A percentile compares a stretch with the other conserved stretches of the same genome.
Evolutionary conservation across 345 rosid species (phyloP).

Genomic region (Rhizophora apiculata): DNA sequence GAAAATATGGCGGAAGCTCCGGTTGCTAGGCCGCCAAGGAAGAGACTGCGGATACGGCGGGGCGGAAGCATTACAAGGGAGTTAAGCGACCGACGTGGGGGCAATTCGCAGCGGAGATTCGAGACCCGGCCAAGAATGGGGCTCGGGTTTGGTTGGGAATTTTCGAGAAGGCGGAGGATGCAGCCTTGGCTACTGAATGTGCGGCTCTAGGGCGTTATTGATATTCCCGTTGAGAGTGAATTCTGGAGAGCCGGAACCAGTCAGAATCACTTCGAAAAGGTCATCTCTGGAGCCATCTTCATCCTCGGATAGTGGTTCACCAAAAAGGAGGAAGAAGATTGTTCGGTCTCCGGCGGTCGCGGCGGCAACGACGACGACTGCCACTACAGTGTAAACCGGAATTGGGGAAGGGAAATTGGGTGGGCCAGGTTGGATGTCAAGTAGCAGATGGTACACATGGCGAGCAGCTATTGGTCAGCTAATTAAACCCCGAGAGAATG

Average conservation of each 20-base stretch:
- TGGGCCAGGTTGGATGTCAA: slow-evolving; percentile 30
- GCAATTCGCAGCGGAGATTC: slow-evolving; percentile 94
- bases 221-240: slow-evolving; percentile 88
- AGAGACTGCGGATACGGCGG: slow-evolving; percentile 9
- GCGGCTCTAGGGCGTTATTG: slow-evolving; percentile 87
- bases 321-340: slow-evolving; percentile 60
- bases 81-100: slow-evolving; percentile 99
- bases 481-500: slow-evolving; percentile 8
- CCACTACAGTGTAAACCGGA: slow-evolving; percentile 10
- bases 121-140: slow-evolving; percentile 97
- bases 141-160: slow-evolving; percentile 99
- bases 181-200: slow-evolving; percentile 93
- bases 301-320: slow-evolving; percentile 42
- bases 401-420: slow-evolving; percentile 4
- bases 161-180: slow-evolving; percentile 95
- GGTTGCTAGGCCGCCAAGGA: not conserved
- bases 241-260: slow-evolving; percentile 96
- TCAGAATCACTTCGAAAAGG: slow-evolving; percentile 80
- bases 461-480: slow-evolving; percentile 29
- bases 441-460: slow-evolving; percentile 38
- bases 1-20: slow-evolving; percentile 4
- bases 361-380: not conserved
- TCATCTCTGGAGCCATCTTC: slow-evolving; percentile 49
- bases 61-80: slow-evolving; percentile 77
- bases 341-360: slow-evolving; percentile 19